Evolutionary conservation across 148 eudicot species (phyloP).

Genomic region (Fagopyrum homotropicum): DNA sequence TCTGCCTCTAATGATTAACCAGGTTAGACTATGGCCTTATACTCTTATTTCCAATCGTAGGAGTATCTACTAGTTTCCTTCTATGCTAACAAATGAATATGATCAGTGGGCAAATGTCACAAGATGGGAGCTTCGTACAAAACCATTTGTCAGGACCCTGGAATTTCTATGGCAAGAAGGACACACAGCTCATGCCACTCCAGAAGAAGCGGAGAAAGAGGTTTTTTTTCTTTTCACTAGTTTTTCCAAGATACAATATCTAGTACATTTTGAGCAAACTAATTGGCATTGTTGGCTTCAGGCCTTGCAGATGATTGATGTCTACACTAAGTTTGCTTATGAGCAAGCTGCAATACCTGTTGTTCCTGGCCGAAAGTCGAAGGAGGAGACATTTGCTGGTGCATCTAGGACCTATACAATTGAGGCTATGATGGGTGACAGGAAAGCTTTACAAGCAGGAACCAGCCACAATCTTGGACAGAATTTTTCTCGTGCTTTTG

Average conservation of each 20-base stretch:
- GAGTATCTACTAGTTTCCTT: background rate
- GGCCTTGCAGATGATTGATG: slow-evolving; percentile 94
- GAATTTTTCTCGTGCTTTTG: slow-evolving; percentile 96
- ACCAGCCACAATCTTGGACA: slow-evolving; percentile 99
- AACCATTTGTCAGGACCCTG: slow-evolving; percentile 95
- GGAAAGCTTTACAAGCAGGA: slow-evolving; percentile 97
- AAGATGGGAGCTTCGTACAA: slow-evolving; percentile 99
- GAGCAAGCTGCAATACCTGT: slow-evolving; percentile 99
- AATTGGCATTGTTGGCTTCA: slow-evolving; percentile 36
- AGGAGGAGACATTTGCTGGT: slow-evolving; percentile 96
- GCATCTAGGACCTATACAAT: slow-evolving; percentile 89
- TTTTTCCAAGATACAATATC: background rate
- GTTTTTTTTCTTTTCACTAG: slow-evolving; percentile 24
- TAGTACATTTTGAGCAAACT: background rate
- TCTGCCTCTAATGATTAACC: slow-evolving; percentile 96
- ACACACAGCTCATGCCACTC: slow-evolving; percentile 95
- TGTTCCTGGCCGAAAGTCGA: slow-evolving; percentile 91
- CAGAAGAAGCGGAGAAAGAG: slow-evolving; percentile 96
- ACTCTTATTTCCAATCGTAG: background rate
- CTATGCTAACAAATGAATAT: background rate
- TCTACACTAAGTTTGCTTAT: slow-evolving; percentile 85
- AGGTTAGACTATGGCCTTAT: slow-evolving; percentile 34
- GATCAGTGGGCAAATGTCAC: slow-evolving; percentile 98
- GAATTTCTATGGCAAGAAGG: slow-evolving; percentile 99
- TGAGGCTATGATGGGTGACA: slow-evolving; percentile 99